phyloP scores from a whole-genome alignment of 768 basidiomycete genomes.

The Suillus subluteus region DNA sequence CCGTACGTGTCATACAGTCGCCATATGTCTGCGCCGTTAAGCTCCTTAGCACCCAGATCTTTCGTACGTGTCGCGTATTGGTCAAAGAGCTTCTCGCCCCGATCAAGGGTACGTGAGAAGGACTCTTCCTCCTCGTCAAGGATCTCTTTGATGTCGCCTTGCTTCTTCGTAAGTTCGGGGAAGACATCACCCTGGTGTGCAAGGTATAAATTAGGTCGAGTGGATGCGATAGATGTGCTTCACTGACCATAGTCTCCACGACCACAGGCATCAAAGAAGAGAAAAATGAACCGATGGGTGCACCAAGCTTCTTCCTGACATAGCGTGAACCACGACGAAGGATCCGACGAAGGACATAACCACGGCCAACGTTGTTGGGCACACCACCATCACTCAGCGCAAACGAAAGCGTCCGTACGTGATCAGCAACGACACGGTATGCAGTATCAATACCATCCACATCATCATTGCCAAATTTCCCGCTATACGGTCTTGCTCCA shows the following conservation, averaged over 20 bases:
- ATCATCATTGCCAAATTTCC: constrained; percentile 96
- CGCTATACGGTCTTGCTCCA: constrained; percentile 83
- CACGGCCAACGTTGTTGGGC: constrained; percentile 94
- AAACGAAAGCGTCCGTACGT: constrained; percentile 93
- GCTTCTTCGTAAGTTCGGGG: constrained; percentile 88
- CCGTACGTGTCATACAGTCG: constrained; percentile 97
- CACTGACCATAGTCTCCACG: constrained; percentile 80
- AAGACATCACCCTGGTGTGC: constrained; percentile 73
- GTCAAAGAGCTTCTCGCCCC: constrained; percentile 95
- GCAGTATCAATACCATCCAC: constrained; percentile 95
- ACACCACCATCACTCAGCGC: constrained; percentile 96
- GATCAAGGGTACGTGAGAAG: constrained; percentile 95
- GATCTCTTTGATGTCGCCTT: constrained; percentile 88
- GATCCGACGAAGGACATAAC: constrained; percentile 95
- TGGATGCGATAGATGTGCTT: neutral
- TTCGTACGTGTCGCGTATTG: constrained; percentile 76
- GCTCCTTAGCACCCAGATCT: constrained; percentile 61
- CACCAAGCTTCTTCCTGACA: constrained; percentile 92
- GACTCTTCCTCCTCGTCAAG: constrained; percentile 97
- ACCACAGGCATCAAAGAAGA: constrained; percentile 89
- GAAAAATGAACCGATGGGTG: constrained; percentile 93
- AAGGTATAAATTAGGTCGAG: constrained; percentile 16
- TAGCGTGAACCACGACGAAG: constrained; percentile 93
- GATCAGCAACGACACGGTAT: constrained; percentile 96
- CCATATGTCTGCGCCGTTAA: constrained; percentile 95